A percentile compares a stretch with the other conserved stretches of the same genome.
Evolutionary conservation across 2,329 filamentous ascomycete genomes (phyloP).

Genomic region (Diaporthe citri): DNA sequence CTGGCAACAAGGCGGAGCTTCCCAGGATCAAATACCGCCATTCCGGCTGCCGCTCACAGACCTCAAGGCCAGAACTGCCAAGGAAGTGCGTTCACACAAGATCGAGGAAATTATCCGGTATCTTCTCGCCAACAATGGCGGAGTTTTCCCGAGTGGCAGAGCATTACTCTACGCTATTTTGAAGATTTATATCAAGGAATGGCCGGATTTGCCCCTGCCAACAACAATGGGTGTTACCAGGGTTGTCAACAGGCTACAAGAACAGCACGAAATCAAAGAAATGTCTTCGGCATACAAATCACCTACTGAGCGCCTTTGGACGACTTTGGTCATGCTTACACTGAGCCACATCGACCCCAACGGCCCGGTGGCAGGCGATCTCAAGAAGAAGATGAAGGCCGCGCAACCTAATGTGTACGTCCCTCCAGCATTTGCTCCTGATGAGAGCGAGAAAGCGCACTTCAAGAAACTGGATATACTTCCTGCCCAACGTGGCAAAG

Average conservation of each 20-base stretch:
- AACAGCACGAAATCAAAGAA: constrained; percentile 41
- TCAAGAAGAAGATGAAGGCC: constrained; percentile 63
- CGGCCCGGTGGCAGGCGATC: constrained; percentile 54
- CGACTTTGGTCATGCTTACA: constrained; percentile 52
- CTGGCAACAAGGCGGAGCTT: constrained; percentile 1
- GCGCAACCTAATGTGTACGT: constrained; percentile 60
- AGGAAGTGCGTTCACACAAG: constrained; percentile 47
- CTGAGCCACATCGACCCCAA: constrained; percentile 56
- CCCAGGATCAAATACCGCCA: neutral
- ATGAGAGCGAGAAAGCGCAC: constrained; percentile 50
- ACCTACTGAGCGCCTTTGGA: constrained; percentile 34
- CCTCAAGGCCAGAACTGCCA: constrained; percentile 37
- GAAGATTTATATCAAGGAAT: constrained; percentile 57
- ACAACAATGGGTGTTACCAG: constrained; percentile 26
- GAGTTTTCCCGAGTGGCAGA: constrained; percentile 65
- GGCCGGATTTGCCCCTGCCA: constrained; percentile 55
- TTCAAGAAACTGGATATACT: constrained; percentile 46
- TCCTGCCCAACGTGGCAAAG: constrained; percentile 42
- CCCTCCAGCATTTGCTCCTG: constrained; percentile 53
- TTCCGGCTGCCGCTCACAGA: constrained; percentile 42
- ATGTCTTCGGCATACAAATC: constrained; percentile 36
- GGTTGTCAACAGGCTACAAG: constrained; percentile 50
- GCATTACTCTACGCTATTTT: constrained; percentile 63
- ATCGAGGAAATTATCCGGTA: constrained; percentile 56
- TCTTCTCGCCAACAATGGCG: constrained; percentile 56